These are phyloP conservation scores for Cyberlindnera galapagoensis DNA, from an alignment of 805 yeast genomes.

Conservation along the genomic window DNA sequence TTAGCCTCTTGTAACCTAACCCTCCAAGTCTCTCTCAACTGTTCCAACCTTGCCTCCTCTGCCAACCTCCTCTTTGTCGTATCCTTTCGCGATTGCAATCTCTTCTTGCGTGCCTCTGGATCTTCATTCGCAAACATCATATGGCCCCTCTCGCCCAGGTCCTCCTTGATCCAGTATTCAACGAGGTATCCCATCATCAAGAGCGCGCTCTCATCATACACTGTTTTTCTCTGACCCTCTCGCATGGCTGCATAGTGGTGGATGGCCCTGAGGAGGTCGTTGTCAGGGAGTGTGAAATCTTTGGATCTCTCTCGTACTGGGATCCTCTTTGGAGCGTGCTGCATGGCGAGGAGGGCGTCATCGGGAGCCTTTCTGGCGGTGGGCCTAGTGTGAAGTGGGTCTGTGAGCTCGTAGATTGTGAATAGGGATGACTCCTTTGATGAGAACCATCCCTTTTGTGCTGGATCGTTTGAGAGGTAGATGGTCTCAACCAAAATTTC, in stretches of 20 bases:
- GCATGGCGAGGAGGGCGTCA: slow-evolving; percentile 8
- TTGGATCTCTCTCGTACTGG: slow-evolving; percentile 16
- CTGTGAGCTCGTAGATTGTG: too few relatives aligned
- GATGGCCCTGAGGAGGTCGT: slow-evolving; percentile 26
- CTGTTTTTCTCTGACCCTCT: slow-evolving; percentile 20
- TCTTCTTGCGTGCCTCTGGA: slow-evolving; percentile 5
- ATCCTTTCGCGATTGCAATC: slow-evolving; percentile 1
- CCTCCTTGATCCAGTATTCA: slow-evolving; percentile 31
- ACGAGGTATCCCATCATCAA: slow-evolving; percentile 30
- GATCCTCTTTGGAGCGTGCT: slow-evolving; percentile 5
- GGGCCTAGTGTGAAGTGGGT: too few relatives aligned
- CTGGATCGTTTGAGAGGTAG: slow-evolving; percentile 53
- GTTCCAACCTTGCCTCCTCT: slow-evolving; percentile 2
- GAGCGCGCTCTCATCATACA: slow-evolving; percentile 32
- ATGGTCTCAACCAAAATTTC: slow-evolving; percentile 40
- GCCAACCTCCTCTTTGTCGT: slow-evolving; percentile 1
- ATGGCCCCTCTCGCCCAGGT: slow-evolving; percentile 2
- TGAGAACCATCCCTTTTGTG: slow-evolving; percentile 50
- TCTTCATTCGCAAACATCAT: slow-evolving; percentile 9
- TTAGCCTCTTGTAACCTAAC: not conserved
- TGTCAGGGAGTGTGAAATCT: slow-evolving; percentile 16
- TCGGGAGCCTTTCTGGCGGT: slow-evolving; percentile 7
- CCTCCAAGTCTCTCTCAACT: not conserved
- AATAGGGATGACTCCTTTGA: slow-evolving; percentile 24
- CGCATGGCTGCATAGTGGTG: slow-evolving; percentile 28